Evolutionary conservation across 164 flowering plant species (phyloP), one percentile per base, ranked within the genome.

Genomic region (Saururus chinensis): DNA sequence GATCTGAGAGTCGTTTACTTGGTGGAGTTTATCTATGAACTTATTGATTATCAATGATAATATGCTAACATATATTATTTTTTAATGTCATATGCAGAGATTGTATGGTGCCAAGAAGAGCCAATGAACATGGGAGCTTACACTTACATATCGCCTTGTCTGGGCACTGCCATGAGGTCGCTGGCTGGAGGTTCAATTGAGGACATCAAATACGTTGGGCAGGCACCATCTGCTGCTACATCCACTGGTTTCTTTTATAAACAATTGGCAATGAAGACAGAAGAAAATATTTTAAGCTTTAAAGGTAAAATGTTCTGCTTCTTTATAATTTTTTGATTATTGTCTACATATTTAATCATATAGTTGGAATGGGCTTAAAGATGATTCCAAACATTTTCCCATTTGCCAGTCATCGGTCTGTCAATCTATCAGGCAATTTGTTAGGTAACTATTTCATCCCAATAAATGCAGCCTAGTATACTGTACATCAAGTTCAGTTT

Each of bases 71-170:
- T n/a, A n/a, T n/a, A n/a, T n/a, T n/a, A n/a, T n/a, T n/a, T n/a
- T n/a, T n/a, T n/a, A n/a, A n/a, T n/a, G n/a, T n/a, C 79, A 93
- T 97, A 89, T 76, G 97, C 98, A 0, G 98, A 90, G 79, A 64
- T 93, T 26, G 95, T 90, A 17, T 93, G 98, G 97, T 86, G 96
- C 75, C 98, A 93, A 71, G 98, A 89, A 78, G 96, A 89, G 80
- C 88, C 96, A 6, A 86, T 92, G 96, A 92, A 92, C 82, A 92
- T 93, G 98, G 98, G 98, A 64, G 98, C 80, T 8, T 89, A 81
- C 74, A 68, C 22, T 57, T 85, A 88, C 76, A 80, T 93, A 42
- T 68, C 80, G 9, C 98, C 97, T 21, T 90, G 97, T 9, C 85
- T 93, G 9, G 57, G 61, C 59, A 88, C 97, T 37, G 83, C 96